A percentile compares a stretch with the other conserved stretches of the same genome.
These are phyloP conservation scores for Gentiana dahurica DNA, from an alignment of 257 asterid genomes.

Conservation along the genomic window DNA sequence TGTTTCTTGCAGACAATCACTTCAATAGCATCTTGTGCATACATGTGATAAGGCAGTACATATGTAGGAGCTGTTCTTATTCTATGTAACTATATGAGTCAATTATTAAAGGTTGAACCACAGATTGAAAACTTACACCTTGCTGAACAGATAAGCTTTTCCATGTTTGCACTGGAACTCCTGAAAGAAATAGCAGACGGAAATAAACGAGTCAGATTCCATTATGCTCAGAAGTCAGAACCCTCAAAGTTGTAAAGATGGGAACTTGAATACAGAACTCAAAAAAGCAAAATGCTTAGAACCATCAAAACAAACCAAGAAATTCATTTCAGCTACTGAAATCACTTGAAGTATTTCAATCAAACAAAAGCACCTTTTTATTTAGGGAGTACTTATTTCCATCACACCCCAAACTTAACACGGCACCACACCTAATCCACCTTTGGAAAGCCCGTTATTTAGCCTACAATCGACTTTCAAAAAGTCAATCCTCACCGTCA, in stretches of 20 bases:
- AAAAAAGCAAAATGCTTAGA: background rate
- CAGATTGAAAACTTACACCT: conserved; percentile 32
- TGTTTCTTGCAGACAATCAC: background rate
- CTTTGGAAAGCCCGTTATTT: no score
- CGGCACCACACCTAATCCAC: no score
- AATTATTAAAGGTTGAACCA: no score
- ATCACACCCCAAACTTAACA: no score
- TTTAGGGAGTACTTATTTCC: no score
- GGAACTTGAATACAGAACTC: conserved; percentile 1
- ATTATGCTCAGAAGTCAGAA: background rate
- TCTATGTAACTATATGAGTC: no score
- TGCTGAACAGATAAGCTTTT: conserved; percentile 43
- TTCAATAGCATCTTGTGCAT: background rate
- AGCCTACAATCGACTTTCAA: no score
- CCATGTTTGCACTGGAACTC: conserved; percentile 36
- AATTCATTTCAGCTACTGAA: background rate
- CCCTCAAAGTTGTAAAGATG: background rate
- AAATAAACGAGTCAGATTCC: conserved; percentile 12
- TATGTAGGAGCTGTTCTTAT: background rate
- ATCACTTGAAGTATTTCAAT: background rate
- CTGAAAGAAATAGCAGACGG: conserved; percentile 20
- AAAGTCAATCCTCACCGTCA: no score
- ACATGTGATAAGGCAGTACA: background rate
- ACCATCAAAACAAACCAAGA: background rate
- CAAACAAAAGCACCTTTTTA: no score